A percentile compares a stretch with the other conserved stretches of the same genome.
phyloP scores from a whole-genome alignment of 2,329 filamentous ascomycete genomes.

The Chrysosporium queenslandicum region DNA sequence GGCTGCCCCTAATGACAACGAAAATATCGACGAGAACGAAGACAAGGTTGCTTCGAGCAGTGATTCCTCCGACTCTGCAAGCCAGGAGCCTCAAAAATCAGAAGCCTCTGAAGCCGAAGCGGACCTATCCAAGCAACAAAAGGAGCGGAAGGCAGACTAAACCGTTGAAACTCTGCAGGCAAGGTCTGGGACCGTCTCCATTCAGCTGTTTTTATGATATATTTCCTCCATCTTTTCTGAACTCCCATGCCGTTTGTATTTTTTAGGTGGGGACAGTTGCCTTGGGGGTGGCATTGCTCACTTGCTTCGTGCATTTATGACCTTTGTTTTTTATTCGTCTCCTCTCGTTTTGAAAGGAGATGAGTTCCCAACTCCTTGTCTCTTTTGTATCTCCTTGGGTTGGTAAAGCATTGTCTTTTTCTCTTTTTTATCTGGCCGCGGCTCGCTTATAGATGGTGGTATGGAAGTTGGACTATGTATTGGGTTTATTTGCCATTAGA shows the following conservation, averaged over 20 bases:
- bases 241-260: neutral
- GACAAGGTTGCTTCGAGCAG: conserved; percentile 18
- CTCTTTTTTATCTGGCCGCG: neutral
- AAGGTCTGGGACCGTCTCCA: neutral
- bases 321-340: conserved; percentile 8
- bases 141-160: conserved; percentile 24
- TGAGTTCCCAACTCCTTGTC: conserved; percentile 4
- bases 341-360: neutral
- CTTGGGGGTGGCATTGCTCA: neutral
- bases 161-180: neutral
- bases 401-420: neutral
- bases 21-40: conserved; percentile 92
- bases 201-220: neutral
- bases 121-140: conserved; percentile 17
- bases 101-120: conserved; percentile 39
- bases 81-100: conserved; percentile 46
- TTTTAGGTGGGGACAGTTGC: neutral
- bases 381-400: conserved; percentile 8
- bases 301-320: conserved; percentile 10
- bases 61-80: conserved; percentile 32
- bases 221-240: neutral
- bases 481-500: neutral
- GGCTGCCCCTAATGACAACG: conserved; percentile 68
- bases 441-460: conserved; percentile 4
- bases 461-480: neutral